phyloP scores from a whole-genome alignment of 352 stramenopile species.

The Globisporangium nodosum region DNA sequence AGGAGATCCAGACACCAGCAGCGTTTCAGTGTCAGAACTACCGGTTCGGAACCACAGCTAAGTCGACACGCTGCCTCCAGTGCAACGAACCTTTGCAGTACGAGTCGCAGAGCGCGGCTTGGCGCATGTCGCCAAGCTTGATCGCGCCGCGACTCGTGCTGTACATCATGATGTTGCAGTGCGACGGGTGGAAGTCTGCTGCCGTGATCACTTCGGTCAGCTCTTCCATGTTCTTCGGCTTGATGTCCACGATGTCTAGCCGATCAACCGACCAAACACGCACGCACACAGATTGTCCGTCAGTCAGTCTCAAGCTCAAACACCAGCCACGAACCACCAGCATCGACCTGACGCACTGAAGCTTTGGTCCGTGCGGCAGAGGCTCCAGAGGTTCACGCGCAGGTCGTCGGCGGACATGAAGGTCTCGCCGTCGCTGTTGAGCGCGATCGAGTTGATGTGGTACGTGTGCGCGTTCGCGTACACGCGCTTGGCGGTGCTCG shows the following conservation, averaged over 20 bases:
- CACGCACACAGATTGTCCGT: neutral
- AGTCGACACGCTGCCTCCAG: neutral
- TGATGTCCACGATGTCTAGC: constrained; percentile 95
- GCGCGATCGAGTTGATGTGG: constrained; percentile 95
- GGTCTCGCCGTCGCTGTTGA: constrained; percentile 93
- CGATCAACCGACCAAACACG: neutral
- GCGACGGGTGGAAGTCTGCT: constrained; percentile 90
- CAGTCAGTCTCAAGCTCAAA: too few species aligned
- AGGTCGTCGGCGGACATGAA: constrained; percentile 96
- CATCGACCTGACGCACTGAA: constrained; percentile 65
- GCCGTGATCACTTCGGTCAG: constrained; percentile 96
- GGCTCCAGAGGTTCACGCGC: constrained; percentile 94
- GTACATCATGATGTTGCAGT: constrained; percentile 96
- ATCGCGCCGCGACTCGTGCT: constrained; percentile 90
- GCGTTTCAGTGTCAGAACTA: neutral
- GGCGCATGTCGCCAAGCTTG: constrained; percentile 91
- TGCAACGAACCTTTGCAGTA: constrained; percentile 55
- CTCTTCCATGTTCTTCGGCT: constrained; percentile 96
- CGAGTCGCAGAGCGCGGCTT: constrained; percentile 83
- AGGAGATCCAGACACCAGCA: neutral
- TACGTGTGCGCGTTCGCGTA: constrained; percentile 95
- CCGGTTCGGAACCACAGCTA: too few species aligned
- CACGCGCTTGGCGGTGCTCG: constrained; percentile 77
- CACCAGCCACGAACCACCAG: neutral
- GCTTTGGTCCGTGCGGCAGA: constrained; percentile 86